Percentiles rank a stretch among this genome's conserved stretches.
These are phyloP conservation scores for Colletotrichum higginsianum DNA, from an alignment of 2,329 filamentous ascomycete genomes.

Conservation along the genomic window DNA sequence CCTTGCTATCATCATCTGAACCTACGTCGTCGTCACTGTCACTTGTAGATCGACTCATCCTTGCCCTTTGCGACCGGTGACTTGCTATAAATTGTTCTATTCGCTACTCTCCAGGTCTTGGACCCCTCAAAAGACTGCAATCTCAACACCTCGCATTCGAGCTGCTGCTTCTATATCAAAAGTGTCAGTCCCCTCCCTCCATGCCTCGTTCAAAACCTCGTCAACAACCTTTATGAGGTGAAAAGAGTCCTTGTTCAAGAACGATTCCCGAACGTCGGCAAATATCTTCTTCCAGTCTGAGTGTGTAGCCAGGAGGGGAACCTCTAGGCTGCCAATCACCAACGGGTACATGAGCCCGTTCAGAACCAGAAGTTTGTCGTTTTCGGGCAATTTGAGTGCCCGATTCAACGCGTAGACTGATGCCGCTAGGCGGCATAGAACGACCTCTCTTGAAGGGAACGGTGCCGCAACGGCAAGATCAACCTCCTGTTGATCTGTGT, in stretches of 20 bases:
- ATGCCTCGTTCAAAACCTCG: constrained; percentile 36
- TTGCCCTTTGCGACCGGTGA: too few relatives aligned
- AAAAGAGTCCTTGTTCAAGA: constrained; percentile 29
- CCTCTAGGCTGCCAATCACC: constrained; percentile 47
- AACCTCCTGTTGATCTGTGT: not conserved
- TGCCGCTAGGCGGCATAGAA: constrained; percentile 47
- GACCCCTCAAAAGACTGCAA: constrained; percentile 36
- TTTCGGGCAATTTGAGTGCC: constrained; percentile 36
- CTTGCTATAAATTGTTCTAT: too few relatives aligned
- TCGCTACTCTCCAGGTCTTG: too few relatives aligned
- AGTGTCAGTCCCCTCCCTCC: constrained; percentile 28
- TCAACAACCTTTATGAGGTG: constrained; percentile 13
- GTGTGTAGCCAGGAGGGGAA: constrained; percentile 40
- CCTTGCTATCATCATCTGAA: too few relatives aligned
- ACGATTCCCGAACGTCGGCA: constrained; percentile 21
- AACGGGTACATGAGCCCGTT: constrained; percentile 49
- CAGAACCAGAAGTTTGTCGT: constrained; percentile 43
- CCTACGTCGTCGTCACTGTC: too few relatives aligned
- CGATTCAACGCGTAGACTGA: constrained; percentile 46
- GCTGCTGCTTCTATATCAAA: constrained; percentile 41
- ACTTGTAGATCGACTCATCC: too few relatives aligned
- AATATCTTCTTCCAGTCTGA: constrained; percentile 43
- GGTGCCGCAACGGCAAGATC: not conserved
- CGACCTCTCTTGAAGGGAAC: constrained; percentile 40
- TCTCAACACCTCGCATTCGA: constrained; percentile 29